Conservation (phyloP, 2,329 filamentous ascomycete species). For the Bimuria novae-zelandiae region DNA sequence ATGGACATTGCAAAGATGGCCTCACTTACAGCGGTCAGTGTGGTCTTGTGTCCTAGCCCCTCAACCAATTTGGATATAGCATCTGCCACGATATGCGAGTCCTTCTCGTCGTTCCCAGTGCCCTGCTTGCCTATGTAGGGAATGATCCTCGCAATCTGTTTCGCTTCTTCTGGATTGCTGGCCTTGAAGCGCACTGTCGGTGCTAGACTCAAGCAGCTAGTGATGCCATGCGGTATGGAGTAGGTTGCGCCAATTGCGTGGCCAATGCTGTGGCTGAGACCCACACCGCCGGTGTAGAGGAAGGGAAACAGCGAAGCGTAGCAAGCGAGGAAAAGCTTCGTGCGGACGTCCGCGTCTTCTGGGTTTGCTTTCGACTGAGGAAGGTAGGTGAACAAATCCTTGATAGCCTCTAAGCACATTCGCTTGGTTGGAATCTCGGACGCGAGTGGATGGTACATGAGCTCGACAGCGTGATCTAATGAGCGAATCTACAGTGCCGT, state of each 20-base stretch:
- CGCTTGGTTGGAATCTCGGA: slow-evolving; percentile 55
- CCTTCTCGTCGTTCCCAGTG: slow-evolving; percentile 50
- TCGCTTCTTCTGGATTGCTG: slow-evolving; percentile 51
- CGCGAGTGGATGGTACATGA: slow-evolving; percentile 58
- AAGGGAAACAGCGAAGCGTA: slow-evolving; percentile 56
- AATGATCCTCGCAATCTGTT: slow-evolving; percentile 53
- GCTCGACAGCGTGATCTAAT: slow-evolving; percentile 61
- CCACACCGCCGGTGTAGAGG: slow-evolving; percentile 56
- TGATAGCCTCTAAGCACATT: slow-evolving; percentile 53
- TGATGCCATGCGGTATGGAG: slow-evolving; percentile 61
- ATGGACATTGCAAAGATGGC: neutral
- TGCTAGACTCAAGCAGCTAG: slow-evolving; percentile 58
- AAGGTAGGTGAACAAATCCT: slow-evolving; percentile 58
- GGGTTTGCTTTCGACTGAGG: slow-evolving; percentile 55
- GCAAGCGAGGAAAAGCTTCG: slow-evolving; percentile 58
- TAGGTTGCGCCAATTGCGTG: slow-evolving; percentile 62
- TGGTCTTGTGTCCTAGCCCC: slow-evolving; percentile 47
- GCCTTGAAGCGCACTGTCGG: slow-evolving; percentile 60
- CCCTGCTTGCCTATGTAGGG: slow-evolving; percentile 51
- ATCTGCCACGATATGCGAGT: slow-evolving; percentile 51
- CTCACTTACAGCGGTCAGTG: slow-evolving; percentile 37
- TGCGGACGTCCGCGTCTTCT: slow-evolving; percentile 55
- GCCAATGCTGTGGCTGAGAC: slow-evolving; percentile 54
- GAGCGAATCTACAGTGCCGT: slow-evolving; percentile 50
- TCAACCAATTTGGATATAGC: slow-evolving; percentile 53